phyloP scores from a whole-genome alignment of 2,329 filamentous ascomycete genomes.

The Calonectria ilicicola region DNA sequence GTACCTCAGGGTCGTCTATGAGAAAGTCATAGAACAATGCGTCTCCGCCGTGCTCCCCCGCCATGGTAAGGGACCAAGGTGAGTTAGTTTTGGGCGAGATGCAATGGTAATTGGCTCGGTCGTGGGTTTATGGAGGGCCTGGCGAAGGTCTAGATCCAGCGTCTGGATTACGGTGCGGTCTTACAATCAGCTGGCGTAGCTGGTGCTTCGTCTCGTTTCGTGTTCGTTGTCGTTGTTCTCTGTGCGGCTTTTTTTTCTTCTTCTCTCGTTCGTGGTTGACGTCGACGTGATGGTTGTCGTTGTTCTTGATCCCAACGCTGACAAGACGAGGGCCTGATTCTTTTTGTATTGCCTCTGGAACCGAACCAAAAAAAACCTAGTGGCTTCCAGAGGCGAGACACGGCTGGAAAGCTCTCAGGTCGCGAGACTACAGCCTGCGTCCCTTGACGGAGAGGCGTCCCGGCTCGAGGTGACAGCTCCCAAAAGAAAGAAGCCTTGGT shows the following conservation, averaged over 20 bases:
- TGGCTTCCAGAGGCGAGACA: constrained; percentile 1
- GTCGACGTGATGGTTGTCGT: constrained; percentile 10
- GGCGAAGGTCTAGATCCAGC: not conserved
- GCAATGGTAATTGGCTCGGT: constrained; percentile 17
- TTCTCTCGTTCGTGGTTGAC: not conserved
- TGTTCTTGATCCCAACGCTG: not conserved
- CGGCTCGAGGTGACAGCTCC: constrained; percentile 7
- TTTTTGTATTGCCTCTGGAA: constrained; percentile 13
- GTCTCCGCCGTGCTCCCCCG: constrained; percentile 37
- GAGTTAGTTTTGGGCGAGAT: not conserved
- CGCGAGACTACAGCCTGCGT: constrained; percentile 9
- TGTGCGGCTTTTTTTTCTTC: not conserved
- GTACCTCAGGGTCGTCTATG: constrained; percentile 44
- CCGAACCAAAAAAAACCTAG: not conserved
- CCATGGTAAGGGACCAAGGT: constrained; percentile 32
- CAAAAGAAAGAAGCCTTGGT: not conserved
- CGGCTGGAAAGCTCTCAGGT: constrained; percentile 5
- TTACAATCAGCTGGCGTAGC: not conserved
- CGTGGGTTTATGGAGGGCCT: constrained; percentile 7
- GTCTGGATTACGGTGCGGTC: not conserved
- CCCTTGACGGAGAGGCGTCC: constrained; percentile 3
- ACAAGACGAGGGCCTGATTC: constrained; percentile 10
- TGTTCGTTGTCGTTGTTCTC: not conserved
- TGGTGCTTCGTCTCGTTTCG: constrained; percentile 11
- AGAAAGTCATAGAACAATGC: constrained; percentile 46